Conservation (phyloP, 352 stramenopile genomes). For the Phytophthora boehmeriae region DNA sequence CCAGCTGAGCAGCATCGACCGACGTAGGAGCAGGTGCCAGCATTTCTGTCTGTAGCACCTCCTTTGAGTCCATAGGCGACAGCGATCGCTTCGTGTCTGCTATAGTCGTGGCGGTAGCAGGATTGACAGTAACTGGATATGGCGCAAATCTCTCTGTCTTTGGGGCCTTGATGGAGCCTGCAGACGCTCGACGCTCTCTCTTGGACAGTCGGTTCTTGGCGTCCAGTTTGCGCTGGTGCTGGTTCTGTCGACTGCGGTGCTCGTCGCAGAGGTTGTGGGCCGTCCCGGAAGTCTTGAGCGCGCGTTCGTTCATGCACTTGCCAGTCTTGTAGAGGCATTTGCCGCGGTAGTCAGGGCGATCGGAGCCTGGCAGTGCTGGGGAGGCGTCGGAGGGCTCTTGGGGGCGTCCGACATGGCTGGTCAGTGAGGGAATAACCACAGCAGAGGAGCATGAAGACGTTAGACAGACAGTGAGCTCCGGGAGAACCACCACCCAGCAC, state of each 20-base stretch:
- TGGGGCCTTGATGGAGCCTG: background rate
- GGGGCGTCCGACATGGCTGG: slow-evolving; percentile 28
- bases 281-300: slow-evolving; percentile 82
- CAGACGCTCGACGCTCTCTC: slow-evolving; percentile 49
- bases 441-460: background rate
- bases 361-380: slow-evolving; percentile 21
- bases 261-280: slow-evolving; percentile 88
- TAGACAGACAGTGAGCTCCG: background rate
- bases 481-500: background rate
- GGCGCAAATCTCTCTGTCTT: slow-evolving; percentile 28
- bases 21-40: background rate
- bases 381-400: slow-evolving; percentile 2
- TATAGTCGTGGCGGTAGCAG: background rate
- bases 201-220: slow-evolving; percentile 80
- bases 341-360: slow-evolving; percentile 60
- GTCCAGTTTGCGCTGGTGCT: slow-evolving; percentile 89
- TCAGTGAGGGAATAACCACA: slow-evolving; percentile 5
- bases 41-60: background rate
- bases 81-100: background rate
- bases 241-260: slow-evolving; percentile 82
- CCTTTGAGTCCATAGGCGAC: slow-evolving; percentile 6
- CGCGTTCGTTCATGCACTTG: slow-evolving; percentile 87
- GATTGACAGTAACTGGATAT: slow-evolving; percentile 17
- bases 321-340: slow-evolving; percentile 89
- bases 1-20: background rate